Percentiles rank a stretch among this genome's conserved stretches.
phyloP scores from a whole-genome alignment of 2,329 filamentous ascomycete genomes.

The Alternaria gaisen region DNA sequence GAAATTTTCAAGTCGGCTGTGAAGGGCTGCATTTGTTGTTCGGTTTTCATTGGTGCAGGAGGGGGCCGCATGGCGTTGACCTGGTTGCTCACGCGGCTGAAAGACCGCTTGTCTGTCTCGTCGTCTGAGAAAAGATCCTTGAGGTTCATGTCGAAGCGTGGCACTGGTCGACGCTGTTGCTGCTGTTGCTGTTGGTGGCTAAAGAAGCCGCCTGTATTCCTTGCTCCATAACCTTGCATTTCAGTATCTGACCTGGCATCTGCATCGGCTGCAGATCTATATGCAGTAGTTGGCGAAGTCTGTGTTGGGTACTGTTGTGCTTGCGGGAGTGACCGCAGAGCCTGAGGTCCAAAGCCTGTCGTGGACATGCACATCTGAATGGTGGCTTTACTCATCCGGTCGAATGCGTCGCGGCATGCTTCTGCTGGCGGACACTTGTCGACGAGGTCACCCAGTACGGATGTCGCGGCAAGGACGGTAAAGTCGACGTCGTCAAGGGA shows the following conservation, averaged over 20 bases:
- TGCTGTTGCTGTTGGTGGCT: slow-evolving; percentile 22
- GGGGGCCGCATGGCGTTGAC: slow-evolving; percentile 44
- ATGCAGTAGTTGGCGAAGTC: slow-evolving; percentile 36
- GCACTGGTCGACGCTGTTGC: slow-evolving; percentile 54
- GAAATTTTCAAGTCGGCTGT: slow-evolving; percentile 44
- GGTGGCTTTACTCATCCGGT: slow-evolving; percentile 92
- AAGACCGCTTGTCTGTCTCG: slow-evolving; percentile 51
- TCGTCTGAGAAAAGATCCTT: slow-evolving; percentile 51
- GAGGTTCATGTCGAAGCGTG: slow-evolving; percentile 64
- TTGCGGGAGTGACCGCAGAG: slow-evolving; percentile 36
- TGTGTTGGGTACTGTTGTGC: slow-evolving; percentile 27
- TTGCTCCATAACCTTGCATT: slow-evolving; percentile 37
- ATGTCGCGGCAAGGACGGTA: slow-evolving; percentile 90
- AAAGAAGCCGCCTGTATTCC: slow-evolving; percentile 29
- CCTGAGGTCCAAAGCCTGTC: slow-evolving; percentile 74
- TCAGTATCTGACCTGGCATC: slow-evolving; percentile 48
- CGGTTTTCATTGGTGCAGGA: slow-evolving; percentile 40
- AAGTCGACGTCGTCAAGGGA: slow-evolving; percentile 98
- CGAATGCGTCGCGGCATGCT: slow-evolving; percentile 92
- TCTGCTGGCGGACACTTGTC: slow-evolving; percentile 95
- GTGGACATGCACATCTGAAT: slow-evolving; percentile 93
- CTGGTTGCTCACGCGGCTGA: slow-evolving; percentile 49
- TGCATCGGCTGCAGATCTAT: slow-evolving; percentile 40
- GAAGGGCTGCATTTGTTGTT: slow-evolving; percentile 35
- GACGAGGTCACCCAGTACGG: slow-evolving; percentile 88